phyloP scores from a whole-genome alignment of 495 filamentous ascomycete species.

The Rusavskia elegans region DNA sequence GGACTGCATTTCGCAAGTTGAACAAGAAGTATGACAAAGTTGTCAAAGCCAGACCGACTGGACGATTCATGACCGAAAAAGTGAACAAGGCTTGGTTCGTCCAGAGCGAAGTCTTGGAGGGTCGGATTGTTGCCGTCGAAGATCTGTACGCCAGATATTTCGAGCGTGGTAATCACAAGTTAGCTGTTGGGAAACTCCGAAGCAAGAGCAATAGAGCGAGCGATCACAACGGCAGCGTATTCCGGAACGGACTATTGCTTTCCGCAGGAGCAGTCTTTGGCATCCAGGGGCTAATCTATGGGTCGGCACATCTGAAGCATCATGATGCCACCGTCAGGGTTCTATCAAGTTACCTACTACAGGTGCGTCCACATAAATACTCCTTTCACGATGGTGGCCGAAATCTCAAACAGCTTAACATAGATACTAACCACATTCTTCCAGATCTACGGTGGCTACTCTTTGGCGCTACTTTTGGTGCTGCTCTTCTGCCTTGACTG shows the following conservation, averaged over 20 bases:
- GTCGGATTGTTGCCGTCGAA: slow-evolving; percentile 60
- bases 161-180: slow-evolving; percentile 76
- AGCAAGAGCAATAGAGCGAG: slow-evolving; percentile 43
- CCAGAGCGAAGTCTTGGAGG: slow-evolving; percentile 64
- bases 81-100: slow-evolving; percentile 86
- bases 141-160: slow-evolving; percentile 90
- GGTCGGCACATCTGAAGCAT: slow-evolving; percentile 33
- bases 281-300: slow-evolving; percentile 59
- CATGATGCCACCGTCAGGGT: slow-evolving; percentile 27
- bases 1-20: slow-evolving; percentile 89
- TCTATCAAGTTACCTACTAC: slow-evolving; percentile 60
- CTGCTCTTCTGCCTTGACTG: slow-evolving; percentile 65
- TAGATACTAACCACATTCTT: neutral
- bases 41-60: slow-evolving; percentile 55
- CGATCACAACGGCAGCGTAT: slow-evolving; percentile 58
- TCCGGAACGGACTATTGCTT: slow-evolving; percentile 65
- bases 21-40: slow-evolving; percentile 98
- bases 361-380: slow-evolving; percentile 27
- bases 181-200: slow-evolving; percentile 72
- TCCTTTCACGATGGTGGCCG: neutral
- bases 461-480: slow-evolving; percentile 58
- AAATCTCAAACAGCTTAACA: neutral
- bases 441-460: slow-evolving; percentile 76
- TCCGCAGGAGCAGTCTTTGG: slow-evolving; percentile 59
- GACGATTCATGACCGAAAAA: slow-evolving; percentile 80